Base-by-base conservation (phyloP, 495 filamentous ascomycete species). In the Penicillium robsamsonii region DNA sequence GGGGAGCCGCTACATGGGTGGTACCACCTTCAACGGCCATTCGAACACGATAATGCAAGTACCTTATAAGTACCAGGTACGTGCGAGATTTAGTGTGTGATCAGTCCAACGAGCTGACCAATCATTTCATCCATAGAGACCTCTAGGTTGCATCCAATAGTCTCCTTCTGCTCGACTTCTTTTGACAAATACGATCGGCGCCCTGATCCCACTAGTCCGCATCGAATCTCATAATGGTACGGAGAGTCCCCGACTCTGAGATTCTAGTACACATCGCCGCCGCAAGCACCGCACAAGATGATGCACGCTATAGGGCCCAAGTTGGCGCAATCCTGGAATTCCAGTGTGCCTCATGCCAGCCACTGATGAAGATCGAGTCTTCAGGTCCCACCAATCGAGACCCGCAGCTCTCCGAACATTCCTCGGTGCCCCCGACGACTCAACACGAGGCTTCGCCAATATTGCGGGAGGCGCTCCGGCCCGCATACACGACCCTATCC, bases 261-360 rank as follows among this genome's bases (percentile, higher is more conserved):
- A 84, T 91, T 45, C 75, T 91, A 46, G 81, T 89, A 20, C 88
- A 91, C 68, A 77, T 86, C 61, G 75, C 82, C 31, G 88, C 86
- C 30, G 83, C 87, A 47, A 84, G 84, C 66, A 74, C 69, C 47
- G 77, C 67, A 27, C 63, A 61, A 41, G 85, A 90, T 57, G 88
- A 92, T 69, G 74, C 75, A 4, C 67, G 70, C 55, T 90, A 92
- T 67, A 74, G 86, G 25, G 77, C 76, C 17, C 76, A 88, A 40
- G 83, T 85, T 18, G 66, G 71, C 13, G 84, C 82, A 12, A 88
- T 88, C 55, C 56, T 88, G 5, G 67, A 77, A 46, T 89, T 88
- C 52, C 71, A 84, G 50, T 65, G 76, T 17, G 45, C 58, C 60
- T 69, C 71, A 20, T 65, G 64, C 46, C 70, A 62, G 44, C 24